These are phyloP conservation scores for Hanseniaspora singularis DNA, from an alignment of 805 yeast genomes.

Conservation along the genomic window DNA sequence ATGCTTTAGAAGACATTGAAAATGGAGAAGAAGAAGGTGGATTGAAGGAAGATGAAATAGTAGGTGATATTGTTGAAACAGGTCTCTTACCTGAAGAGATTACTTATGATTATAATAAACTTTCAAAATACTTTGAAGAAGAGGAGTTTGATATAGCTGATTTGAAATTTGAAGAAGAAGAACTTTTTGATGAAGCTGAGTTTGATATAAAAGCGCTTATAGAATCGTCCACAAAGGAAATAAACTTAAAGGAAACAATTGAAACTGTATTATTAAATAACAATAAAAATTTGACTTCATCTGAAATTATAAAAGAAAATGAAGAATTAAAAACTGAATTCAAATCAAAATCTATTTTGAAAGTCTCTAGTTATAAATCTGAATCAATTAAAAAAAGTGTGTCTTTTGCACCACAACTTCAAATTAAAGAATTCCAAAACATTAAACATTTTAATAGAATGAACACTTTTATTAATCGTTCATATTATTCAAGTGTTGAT, in stretches of 20 bases:
- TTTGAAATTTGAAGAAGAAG: conserved; percentile 18
- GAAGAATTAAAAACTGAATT: no score
- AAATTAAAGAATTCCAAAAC: conserved; percentile 28
- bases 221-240: conserved; percentile 16
- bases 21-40: conserved; percentile 21
- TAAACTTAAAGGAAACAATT: conserved; percentile 24
- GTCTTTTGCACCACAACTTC: conserved; percentile 27
- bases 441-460: conserved; percentile 25
- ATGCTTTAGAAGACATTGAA: conserved; percentile 20
- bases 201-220: conserved; percentile 2
- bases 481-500: conserved; percentile 10
- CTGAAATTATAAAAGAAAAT: no score
- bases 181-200: conserved; percentile 18
- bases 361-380: neutral
- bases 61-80: conserved; percentile 1
- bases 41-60: neutral
- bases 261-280: conserved; percentile 19
- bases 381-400: conserved; percentile 23
- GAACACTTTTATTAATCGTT: conserved; percentile 22
- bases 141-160: conserved; percentile 17
- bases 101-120: conserved; percentile 12
- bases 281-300: neutral
- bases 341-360: conserved; percentile 5
- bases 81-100: conserved; percentile 4
- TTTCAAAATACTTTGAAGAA: conserved; percentile 12